Evolutionary conservation across 2,329 filamentous ascomycete species (phyloP), one percentile per base, ranked within the genome.

Genomic region (Fusarium nanum): DNA sequence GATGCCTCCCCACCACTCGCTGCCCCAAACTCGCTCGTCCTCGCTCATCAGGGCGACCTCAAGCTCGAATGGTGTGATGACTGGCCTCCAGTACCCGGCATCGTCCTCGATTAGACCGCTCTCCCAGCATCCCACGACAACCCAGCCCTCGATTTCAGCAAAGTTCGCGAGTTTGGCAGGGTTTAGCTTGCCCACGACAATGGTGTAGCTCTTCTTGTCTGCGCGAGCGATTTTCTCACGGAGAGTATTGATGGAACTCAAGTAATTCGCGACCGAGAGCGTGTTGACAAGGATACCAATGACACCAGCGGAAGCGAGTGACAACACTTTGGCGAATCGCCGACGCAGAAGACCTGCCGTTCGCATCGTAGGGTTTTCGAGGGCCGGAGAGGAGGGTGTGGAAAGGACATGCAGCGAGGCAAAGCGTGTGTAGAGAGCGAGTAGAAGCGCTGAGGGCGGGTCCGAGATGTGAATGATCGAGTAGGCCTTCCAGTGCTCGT

Each of bases 81-180:
- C 90, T 0, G 94, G 94, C 73, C 89, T 88, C 86, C 91, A 98
- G 77, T 97, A 97, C 9, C 92, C 92, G 1, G 79, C 80, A 61
- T 92, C 92, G 69, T 94, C 93, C 74, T 98, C 95, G 7, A 99
- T 88, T 53, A 98, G 83, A 64, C 92, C 93, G 78, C 94, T 97
- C 82, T 99, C 96, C 96, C 96, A 99, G 81, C 96, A 99, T 4
- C 96, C 95, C 12, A 99, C 93, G 0, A 98, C 94, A 0, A 98
- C 94, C 96, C 96, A 99, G 18, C 94, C 95, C 45, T 94, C 95
- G 7, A 99, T 89, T 79, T 99, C 96, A 61, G 92, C 89, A 81
- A 99, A 99, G 80, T 99, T 99, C 50, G 96, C 96, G 23, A 99
- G 86, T 79, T 99, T 99, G 40, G 94, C 95, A 0, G 94, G 91